Evolutionary conservation across 1,139 yeast species (phyloP).

Genomic region (Williopsis jadinii): DNA sequence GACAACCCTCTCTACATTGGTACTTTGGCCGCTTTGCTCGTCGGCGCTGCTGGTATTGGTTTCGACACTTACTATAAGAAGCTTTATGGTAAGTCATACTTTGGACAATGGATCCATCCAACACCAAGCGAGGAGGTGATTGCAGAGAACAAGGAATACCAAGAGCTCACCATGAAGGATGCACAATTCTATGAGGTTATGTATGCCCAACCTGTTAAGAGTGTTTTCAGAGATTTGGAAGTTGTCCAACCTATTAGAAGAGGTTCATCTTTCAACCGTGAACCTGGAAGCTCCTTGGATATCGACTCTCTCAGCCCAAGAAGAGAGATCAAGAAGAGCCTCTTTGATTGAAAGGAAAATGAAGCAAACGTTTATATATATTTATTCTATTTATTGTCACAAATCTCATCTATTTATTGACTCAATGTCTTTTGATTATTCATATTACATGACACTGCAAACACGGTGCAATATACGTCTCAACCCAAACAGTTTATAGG

Average conservation of each 20-base stretch:
- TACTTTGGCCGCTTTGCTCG: constrained; percentile 5
- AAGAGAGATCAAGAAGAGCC: constrained; percentile 12
- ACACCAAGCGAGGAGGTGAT: constrained; percentile 2
- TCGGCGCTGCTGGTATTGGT: constrained; percentile 4
- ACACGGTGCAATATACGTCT: too few species aligned
- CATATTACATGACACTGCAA: too few species aligned
- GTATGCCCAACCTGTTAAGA: constrained; percentile 8
- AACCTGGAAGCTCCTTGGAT: constrained; percentile 13
- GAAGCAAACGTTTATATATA: neutral
- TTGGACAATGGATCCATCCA: constrained; percentile 10
- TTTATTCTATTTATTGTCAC: constrained; percentile 5
- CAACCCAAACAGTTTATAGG: too few species aligned
- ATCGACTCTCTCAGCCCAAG: constrained; percentile 15
- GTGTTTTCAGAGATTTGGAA: constrained; percentile 8
- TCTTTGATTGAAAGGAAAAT: constrained; percentile 12
- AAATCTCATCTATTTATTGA: too few species aligned
- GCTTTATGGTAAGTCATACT: constrained; percentile 7
- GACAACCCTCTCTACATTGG: constrained; percentile 11
- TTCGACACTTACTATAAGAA: constrained; percentile 7
- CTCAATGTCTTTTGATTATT: too few species aligned
- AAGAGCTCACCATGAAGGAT: constrained; percentile 5
- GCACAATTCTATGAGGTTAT: constrained; percentile 12
- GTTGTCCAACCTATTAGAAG: constrained; percentile 17
- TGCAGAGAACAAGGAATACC: constrained; percentile 6
- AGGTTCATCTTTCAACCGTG: constrained; percentile 17